Percentiles rank a stretch among this genome's conserved stretches.
Evolutionary conservation across 768 basidiomycete genomes (phyloP).

Genomic region (Fomitopsis pulvina): DNA sequence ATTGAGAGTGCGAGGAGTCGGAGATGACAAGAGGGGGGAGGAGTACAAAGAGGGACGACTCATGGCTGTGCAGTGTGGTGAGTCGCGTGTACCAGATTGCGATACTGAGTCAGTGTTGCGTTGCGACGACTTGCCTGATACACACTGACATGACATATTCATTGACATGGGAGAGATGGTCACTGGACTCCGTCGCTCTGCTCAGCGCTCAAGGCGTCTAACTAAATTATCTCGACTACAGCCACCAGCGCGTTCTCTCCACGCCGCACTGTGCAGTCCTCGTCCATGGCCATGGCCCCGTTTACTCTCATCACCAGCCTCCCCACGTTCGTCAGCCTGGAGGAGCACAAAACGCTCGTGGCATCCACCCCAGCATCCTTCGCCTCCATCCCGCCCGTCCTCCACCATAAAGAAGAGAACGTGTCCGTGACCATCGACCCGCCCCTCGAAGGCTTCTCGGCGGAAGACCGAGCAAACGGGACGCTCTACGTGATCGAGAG

Average conservation of each 20-base stretch:
- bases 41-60: too few species aligned
- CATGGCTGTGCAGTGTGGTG: too few species aligned
- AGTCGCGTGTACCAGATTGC: too few species aligned
- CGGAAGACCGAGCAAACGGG: constrained; percentile 48
- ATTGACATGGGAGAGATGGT: too few species aligned
- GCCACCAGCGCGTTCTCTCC: not conserved
- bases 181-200: too few species aligned
- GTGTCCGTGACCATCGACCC: constrained; percentile 71
- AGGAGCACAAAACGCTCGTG: constrained; percentile 61
- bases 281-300: constrained; percentile 12
- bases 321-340: constrained; percentile 45
- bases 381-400: constrained; percentile 74
- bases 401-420: constrained; percentile 67
- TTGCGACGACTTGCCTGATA: too few species aligned
- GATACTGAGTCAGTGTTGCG: too few species aligned
- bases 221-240: too few species aligned
- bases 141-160: too few species aligned
- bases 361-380: constrained; percentile 85
- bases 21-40: too few species aligned
- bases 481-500: constrained; percentile 83
- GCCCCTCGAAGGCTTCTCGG: constrained; percentile 50
- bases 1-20: not conserved
- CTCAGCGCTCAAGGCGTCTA: too few species aligned
- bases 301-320: constrained; percentile 29
- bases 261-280: not conserved